Conservation (phyloP, 2,329 filamentous ascomycete species). For the Ceratocystis papillata region DNA sequence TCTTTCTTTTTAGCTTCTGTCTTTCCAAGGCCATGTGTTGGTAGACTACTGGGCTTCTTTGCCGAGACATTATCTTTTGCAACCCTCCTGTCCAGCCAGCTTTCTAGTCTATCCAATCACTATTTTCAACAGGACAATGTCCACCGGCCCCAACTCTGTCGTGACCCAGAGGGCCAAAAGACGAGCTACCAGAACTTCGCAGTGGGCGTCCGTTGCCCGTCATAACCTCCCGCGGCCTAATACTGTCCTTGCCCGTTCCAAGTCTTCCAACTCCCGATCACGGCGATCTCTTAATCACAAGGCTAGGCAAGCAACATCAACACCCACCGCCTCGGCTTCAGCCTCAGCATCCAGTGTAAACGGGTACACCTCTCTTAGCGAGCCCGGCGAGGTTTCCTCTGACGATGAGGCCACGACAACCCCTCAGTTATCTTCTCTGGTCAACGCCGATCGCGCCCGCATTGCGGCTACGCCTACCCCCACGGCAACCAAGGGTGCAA, state of each 20-base stretch:
- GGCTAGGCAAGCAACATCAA: background rate
- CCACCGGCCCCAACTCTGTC: constrained; percentile 19
- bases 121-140: background rate
- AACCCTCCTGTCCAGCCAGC: background rate
- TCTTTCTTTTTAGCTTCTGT: background rate
- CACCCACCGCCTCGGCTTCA: background rate
- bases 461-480: constrained; percentile 3
- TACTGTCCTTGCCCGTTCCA: constrained; percentile 13
- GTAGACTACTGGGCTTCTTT: constrained; percentile 13
- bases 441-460: constrained; percentile 7
- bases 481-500: background rate
- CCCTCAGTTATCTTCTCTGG: background rate
- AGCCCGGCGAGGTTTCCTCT: constrained; percentile 7
- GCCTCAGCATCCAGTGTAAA: background rate
- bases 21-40: constrained; percentile 18
- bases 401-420: background rate
- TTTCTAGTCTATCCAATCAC: background rate
- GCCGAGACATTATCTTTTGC: constrained; percentile 14
- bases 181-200: constrained; percentile 19
- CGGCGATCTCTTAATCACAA: background rate
- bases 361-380: background rate
- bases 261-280: background rate
- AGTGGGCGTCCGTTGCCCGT: constrained; percentile 18
- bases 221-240: constrained; percentile 19
- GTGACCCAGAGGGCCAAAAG: constrained; percentile 16